Conservation (phyloP, 2,329 filamentous ascomycete genomes). For the Colletotrichum orbiculare region DNA sequence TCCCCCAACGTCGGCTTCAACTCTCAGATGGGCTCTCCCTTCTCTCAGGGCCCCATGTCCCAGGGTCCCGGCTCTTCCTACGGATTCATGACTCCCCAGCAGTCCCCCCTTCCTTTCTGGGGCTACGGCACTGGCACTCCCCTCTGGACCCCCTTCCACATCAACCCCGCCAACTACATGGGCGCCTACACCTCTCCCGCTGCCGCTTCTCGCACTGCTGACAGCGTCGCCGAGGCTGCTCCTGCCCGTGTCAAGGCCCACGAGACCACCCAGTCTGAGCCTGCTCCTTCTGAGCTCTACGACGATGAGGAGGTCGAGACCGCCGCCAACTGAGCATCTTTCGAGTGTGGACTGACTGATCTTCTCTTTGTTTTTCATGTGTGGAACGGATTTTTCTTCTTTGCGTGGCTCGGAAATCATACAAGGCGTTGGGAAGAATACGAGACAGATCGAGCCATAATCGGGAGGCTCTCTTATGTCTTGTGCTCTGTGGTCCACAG, state of each 20-base stretch:
- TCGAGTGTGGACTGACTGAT: slow-evolving; percentile 7
- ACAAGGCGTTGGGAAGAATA: not conserved
- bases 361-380: slow-evolving; percentile 8
- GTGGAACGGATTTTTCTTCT: slow-evolving; percentile 5
- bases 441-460: too few species aligned
- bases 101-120: slow-evolving; percentile 31
- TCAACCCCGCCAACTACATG: slow-evolving; percentile 19
- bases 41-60: slow-evolving; percentile 20
- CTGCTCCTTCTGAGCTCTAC: not conserved
- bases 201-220: not conserved
- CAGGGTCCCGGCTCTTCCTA: slow-evolving; percentile 27
- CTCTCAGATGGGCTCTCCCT: slow-evolving; percentile 18
- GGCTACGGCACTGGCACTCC: slow-evolving; percentile 33
- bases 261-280: slow-evolving; percentile 33
- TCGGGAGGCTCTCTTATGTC: too few species aligned
- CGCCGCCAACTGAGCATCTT: slow-evolving; percentile 3
- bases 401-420: not conserved
- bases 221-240: not conserved
- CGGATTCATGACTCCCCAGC: slow-evolving; percentile 30
- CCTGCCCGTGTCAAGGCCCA: not conserved
- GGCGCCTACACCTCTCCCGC: slow-evolving; percentile 22
- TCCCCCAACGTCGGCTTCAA: slow-evolving; percentile 17
- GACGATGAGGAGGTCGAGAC: slow-evolving; percentile 14
- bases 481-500: slow-evolving; percentile 1
- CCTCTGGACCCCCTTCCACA: slow-evolving; percentile 31